Base-by-base conservation (phyloP, 306 rosid genomes). In the Corylus heterophylla region DNA sequence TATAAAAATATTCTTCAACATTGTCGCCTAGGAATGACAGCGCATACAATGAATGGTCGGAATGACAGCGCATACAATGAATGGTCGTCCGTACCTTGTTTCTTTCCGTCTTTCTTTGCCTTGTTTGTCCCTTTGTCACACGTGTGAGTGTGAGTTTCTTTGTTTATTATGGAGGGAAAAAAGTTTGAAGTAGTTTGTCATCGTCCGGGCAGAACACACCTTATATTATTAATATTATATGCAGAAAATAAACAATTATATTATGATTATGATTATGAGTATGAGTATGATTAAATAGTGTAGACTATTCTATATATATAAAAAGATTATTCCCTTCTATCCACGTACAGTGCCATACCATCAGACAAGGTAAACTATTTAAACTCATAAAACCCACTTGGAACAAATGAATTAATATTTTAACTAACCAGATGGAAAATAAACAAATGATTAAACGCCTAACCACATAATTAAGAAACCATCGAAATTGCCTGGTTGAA, bases 361-460 rank as follows among this genome's bases (percentile, higher is more conserved):
- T 78, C 87, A 81, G 89, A 90, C 91, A 92, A 55, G 8, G 22
- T 8, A 29, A 54, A 74, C 75, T 86, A 83, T 74, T 84, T 74
- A 42, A 79, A 82, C 79, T 78, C 82, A 87, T 81, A 54, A 83
- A 80, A 52, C 78, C 73, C 44, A 69, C 56, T 56, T 74, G 56
- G 61, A 61, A 51, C 69, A 59, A 31, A 31, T 31, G 35, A 69
- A 72, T 9, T 72, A 42, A 42, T 78, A 72, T 85, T 85, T 56
- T 74, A 83, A 86, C 85, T 69, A 86, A 83, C 87, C 71, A 74
- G 86, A 91, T 91, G 83, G 27, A n/a, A n/a, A n/a, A n/a, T 42
- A 68, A 68, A 42, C 76, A 74, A 86, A 91, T 91, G 81, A 91
- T 93, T 88, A 90, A 89, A 87, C 90, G 68, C 44, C 16, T 75